Evolutionary conservation across 2,329 filamentous ascomycete genomes (phyloP), one percentile per base, ranked within the genome.

Genomic region (Penicillium concentricum): DNA sequence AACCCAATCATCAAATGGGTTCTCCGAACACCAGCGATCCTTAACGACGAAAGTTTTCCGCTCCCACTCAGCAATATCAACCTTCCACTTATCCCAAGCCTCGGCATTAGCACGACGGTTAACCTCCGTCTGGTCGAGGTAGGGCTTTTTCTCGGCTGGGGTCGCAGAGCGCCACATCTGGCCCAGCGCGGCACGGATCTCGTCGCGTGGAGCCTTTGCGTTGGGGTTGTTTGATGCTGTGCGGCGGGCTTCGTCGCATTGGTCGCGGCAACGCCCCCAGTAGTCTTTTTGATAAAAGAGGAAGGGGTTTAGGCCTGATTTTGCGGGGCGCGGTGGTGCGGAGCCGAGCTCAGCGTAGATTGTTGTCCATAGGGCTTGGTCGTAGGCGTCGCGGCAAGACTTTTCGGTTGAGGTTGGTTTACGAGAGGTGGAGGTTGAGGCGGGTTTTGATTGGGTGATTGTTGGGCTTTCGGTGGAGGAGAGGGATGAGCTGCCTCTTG

Each of bases 151-250:
- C 64, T 86, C 83, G 43, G 89, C 89, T 6, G 85, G 80, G 2
- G 81, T 76, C 0, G 90, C 86, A 48, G 90, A 88, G 65, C 89
- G 90, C 94, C 94, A 99, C 87, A 94, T 92, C 69, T 89, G 88
- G 28, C 92, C 92, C 10, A 94, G 85, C 71, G 92, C 91, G 49
- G 87, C 84, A 34, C 94, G 89, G 54, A 97, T 89, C 68, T 96
- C 91, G 67, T 87, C 82, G 41, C 84, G 81, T 2, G 81, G 78
- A 3, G 82, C 83, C 65, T 91, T 95, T 7, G 88, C 86, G 42
- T 84, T 81, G 0, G 86, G 78, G 63, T 88, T 87, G 12, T 84
- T 84, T 50, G 86, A 87, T 32, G 84, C 82, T 4, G 83, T 79
- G 54, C 83, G 82, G 28, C 87, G 84, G n/a, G 83, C 84, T 51